Percentiles rank a stretch among this genome's conserved stretches.
Conservation (phyloP, 345 rosid species). For the Euphorbia pulcherrima region DNA sequence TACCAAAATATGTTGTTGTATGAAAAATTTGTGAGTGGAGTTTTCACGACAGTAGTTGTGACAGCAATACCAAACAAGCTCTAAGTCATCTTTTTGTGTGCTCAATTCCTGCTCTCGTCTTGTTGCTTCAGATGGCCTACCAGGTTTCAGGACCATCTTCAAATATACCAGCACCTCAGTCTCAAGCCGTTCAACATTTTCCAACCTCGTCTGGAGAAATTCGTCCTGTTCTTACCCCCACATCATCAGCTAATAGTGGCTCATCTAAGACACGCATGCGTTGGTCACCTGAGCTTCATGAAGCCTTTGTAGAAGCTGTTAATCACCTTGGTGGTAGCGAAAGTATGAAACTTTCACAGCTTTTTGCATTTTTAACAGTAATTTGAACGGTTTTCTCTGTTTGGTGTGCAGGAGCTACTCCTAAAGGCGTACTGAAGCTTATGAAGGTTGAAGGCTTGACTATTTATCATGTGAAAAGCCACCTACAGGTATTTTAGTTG, state of each 20-base stretch:
- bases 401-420: slow-evolving; percentile 66
- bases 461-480: slow-evolving; percentile 91
- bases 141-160: slow-evolving; percentile 44
- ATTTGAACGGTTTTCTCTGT: slow-evolving; percentile 13
- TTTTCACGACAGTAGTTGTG: too few relatives aligned
- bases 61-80: too few relatives aligned
- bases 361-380: background rate
- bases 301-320: slow-evolving; percentile 88
- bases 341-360: slow-evolving; percentile 37
- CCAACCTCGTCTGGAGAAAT: slow-evolving; percentile 54
- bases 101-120: slow-evolving; percentile 22
- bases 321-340: slow-evolving; percentile 81
- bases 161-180: slow-evolving; percentile 34
- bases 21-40: too few relatives aligned
- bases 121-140: slow-evolving; percentile 49
- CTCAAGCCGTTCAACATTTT: slow-evolving; percentile 42
- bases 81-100: slow-evolving; percentile 12
- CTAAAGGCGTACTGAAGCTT: slow-evolving; percentile 82
- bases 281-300: slow-evolving; percentile 92
- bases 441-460: slow-evolving; percentile 87
- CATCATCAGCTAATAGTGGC: slow-evolving; percentile 53
- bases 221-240: slow-evolving; percentile 37
- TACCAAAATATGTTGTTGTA: too few relatives aligned
- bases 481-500: slow-evolving; percentile 65
- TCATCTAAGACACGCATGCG: slow-evolving; percentile 82